phyloP scores from a whole-genome alignment of 495 filamentous ascomycete species.

The Talaromyces trachyspermus region DNA sequence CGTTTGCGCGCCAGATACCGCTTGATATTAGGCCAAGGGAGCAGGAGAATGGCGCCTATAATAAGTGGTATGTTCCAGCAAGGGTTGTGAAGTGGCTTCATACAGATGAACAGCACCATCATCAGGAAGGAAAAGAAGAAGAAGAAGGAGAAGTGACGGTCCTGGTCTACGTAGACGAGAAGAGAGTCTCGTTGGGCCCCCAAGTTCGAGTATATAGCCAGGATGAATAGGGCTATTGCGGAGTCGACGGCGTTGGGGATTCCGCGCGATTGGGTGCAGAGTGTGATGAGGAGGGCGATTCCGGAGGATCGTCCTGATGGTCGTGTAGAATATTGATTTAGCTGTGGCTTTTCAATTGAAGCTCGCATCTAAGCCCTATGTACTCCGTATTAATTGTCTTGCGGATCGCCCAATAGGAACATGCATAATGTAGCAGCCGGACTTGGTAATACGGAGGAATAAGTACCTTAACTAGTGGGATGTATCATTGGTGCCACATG shows the following conservation, averaged over 20 bases:
- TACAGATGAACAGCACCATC: constrained; percentile 12
- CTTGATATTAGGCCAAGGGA: constrained; percentile 36
- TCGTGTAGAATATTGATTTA: too few relatives aligned
- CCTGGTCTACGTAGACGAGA: constrained; percentile 54
- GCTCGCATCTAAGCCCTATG: too few relatives aligned
- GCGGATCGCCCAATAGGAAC: too few relatives aligned
- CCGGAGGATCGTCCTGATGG: too few relatives aligned
- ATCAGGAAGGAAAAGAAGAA: constrained; percentile 9
- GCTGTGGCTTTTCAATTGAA: too few relatives aligned
- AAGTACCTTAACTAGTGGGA: too few relatives aligned
- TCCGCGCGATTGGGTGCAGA: constrained; percentile 47
- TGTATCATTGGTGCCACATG: too few relatives aligned
- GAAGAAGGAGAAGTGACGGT: constrained; percentile 16
- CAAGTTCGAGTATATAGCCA: constrained; percentile 54
- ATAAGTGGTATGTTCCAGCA: constrained; percentile 34
- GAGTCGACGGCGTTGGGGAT: constrained; percentile 54
- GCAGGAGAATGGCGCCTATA: constrained; percentile 30
- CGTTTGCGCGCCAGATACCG: constrained; percentile 14
- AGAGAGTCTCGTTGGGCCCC: constrained; percentile 30
- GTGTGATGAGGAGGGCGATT: constrained; percentile 52
- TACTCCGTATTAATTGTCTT: too few relatives aligned
- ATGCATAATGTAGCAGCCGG: too few relatives aligned
- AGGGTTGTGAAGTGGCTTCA: constrained; percentile 28
- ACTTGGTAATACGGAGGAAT: too few relatives aligned
- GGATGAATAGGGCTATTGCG: constrained; percentile 60